Conservation (phyloP, 1,284 basidiomycete species). For the Pascua guehoae region DNA sequence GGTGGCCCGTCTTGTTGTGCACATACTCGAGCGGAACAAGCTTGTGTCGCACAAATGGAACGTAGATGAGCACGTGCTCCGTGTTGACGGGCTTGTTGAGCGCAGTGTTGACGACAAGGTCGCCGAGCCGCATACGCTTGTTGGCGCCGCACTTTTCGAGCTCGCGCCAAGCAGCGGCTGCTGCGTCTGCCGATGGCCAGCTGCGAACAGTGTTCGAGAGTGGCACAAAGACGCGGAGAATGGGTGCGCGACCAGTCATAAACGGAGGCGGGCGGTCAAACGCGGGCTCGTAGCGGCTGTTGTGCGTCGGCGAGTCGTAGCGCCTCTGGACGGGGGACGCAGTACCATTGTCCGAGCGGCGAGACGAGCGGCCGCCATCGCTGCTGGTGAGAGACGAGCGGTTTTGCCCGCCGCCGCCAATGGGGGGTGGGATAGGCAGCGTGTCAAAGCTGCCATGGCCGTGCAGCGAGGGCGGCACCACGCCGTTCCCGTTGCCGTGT, state of each 20-base stretch:
- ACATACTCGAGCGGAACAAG: constrained; percentile 46
- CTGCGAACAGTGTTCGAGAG: constrained; percentile 32
- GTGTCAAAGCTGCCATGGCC: constrained; percentile 1
- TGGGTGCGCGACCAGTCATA: constrained; percentile 42
- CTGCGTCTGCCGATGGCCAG: constrained; percentile 49
- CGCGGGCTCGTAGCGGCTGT: constrained; percentile 32
- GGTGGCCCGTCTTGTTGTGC: constrained; percentile 34
- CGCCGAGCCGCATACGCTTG: constrained; percentile 41
- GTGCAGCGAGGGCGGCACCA: not conserved
- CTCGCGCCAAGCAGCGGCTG: constrained; percentile 37
- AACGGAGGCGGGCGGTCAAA: constrained; percentile 47
- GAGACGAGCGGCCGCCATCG: constrained; percentile 25
- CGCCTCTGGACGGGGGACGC: constrained; percentile 20
- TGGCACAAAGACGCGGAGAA: constrained; percentile 47
- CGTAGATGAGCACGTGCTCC: constrained; percentile 41
- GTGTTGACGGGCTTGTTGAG: constrained; percentile 34
- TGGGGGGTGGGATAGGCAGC: constrained; percentile 26
- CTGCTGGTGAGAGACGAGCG: constrained; percentile 33
- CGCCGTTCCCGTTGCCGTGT: not conserved
- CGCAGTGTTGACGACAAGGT: constrained; percentile 48
- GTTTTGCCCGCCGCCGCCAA: constrained; percentile 15
- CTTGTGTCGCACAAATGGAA: constrained; percentile 40
- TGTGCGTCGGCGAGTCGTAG: constrained; percentile 20
- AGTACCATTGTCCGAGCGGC: constrained; percentile 23
- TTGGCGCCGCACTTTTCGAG: constrained; percentile 48